phyloP scores from a whole-genome alignment of 2,329 filamentous ascomycete species.

The Akanthomyces muscarius region DNA sequence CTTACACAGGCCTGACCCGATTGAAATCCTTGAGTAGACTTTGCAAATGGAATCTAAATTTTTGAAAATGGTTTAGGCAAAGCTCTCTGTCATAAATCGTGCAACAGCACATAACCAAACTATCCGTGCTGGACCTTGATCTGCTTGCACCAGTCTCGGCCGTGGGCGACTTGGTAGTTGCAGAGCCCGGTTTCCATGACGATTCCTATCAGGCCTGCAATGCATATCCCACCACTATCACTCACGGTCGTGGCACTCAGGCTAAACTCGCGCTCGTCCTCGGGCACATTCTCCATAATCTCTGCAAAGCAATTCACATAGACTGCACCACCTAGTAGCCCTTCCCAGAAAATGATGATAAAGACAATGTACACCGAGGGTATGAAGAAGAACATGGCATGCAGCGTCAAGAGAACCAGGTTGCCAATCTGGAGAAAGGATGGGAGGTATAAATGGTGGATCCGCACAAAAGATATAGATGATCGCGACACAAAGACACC shows the following conservation, averaged over 20 bases:
- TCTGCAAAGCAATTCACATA: slow-evolving; percentile 97
- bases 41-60: neutral
- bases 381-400: slow-evolving; percentile 76
- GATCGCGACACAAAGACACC: slow-evolving; percentile 94
- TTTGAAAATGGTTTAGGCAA: neutral
- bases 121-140: slow-evolving; percentile 37
- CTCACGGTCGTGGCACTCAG: slow-evolving; percentile 86
- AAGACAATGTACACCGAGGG: slow-evolving; percentile 87
- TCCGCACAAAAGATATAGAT: slow-evolving; percentile 79
- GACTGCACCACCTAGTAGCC: slow-evolving; percentile 81
- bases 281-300: slow-evolving; percentile 77
- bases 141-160: slow-evolving; percentile 67
- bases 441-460: slow-evolving; percentile 77
- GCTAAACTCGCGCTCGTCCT: slow-evolving; percentile 83
- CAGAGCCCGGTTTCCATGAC: slow-evolving; percentile 77
- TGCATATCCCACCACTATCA: slow-evolving; percentile 85
- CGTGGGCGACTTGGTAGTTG: slow-evolving; percentile 76
- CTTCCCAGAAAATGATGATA: slow-evolving; percentile 86
- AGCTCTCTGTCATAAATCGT: neutral
- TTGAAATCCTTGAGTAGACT: neutral
- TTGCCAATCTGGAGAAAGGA: slow-evolving; percentile 80
- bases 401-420: slow-evolving; percentile 65
- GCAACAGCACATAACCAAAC: neutral
- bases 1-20: neutral
- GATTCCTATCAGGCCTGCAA: slow-evolving; percentile 82